phyloP scores from a whole-genome alignment of 1,139 yeast species.

The Geotrichum carabidarum region DNA sequence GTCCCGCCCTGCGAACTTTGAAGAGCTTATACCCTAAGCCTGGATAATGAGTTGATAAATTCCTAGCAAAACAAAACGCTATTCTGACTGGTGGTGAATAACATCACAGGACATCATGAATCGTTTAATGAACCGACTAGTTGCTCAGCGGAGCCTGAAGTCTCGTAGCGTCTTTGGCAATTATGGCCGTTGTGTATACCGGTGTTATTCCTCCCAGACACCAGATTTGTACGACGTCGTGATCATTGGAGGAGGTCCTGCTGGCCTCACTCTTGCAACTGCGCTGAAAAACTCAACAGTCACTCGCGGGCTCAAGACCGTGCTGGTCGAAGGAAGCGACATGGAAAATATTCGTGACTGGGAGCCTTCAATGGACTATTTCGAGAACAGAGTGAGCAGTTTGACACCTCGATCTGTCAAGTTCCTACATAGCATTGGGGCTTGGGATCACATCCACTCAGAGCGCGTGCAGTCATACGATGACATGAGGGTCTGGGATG shows the following conservation, averaged over 20 bases:
- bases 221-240: slow-evolving; percentile 53
- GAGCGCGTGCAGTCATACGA: slow-evolving; percentile 77
- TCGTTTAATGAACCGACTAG: neutral
- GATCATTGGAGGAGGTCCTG: slow-evolving; percentile 96
- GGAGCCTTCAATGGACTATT: slow-evolving; percentile 51
- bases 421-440: slow-evolving; percentile 64
- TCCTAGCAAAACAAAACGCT: too few species aligned
- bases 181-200: neutral
- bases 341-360: slow-evolving; percentile 51
- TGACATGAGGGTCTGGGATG: slow-evolving; percentile 82
- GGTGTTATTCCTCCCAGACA: neutral
- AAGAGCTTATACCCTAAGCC: too few species aligned
- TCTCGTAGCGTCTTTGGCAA: neutral
- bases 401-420: slow-evolving; percentile 75
- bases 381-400: slow-evolving; percentile 78
- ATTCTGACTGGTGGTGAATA: too few species aligned
- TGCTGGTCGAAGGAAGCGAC: slow-evolving; percentile 68
- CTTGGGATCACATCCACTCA: slow-evolving; percentile 63
- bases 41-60: too few species aligned
- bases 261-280: slow-evolving; percentile 82
- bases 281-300: slow-evolving; percentile 64
- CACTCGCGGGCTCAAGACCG: slow-evolving; percentile 56
- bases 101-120: neutral
- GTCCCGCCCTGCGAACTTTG: neutral
- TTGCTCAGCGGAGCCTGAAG: neutral